A percentile compares a stretch with the other conserved stretches of the same genome.
These are phyloP conservation scores for Paramecium sonneborni DNA, from an alignment of 73 alveolate genomes.

Conservation along the genomic window DNA sequence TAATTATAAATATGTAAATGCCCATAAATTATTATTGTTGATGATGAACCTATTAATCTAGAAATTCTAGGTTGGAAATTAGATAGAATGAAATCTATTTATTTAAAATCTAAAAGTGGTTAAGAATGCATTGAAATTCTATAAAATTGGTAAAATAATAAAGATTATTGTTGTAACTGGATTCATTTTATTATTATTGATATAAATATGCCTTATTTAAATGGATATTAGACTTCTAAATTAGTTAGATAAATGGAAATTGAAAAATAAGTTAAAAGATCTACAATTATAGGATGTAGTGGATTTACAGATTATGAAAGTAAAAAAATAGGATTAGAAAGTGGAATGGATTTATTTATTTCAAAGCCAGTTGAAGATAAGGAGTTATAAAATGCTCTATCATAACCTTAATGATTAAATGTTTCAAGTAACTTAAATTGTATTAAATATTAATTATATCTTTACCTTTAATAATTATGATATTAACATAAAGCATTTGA, in stretches of 20 bases:
- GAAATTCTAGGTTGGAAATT: neutral
- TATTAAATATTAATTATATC: too few relatives aligned
- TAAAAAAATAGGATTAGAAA: neutral
- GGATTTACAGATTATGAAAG: constrained; percentile 20
- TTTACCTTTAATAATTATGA: too few relatives aligned
- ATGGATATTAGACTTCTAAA: constrained; percentile 35
- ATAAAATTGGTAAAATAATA: neutral
- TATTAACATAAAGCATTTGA: too few relatives aligned
- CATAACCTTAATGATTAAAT: neutral
- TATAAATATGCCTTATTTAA: constrained; percentile 52
- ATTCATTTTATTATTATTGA: constrained; percentile 18
- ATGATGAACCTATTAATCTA: neutral
- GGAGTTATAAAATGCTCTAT: neutral
- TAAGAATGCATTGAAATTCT: neutral
- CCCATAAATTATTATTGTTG: neutral
- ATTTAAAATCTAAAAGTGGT: neutral
- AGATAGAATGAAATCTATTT: neutral
- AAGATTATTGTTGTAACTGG: constrained; percentile 16
- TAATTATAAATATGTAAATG: neutral
- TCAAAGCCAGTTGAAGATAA: neutral
- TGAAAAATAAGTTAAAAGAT: neutral
- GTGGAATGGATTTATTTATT: constrained; percentile 20
- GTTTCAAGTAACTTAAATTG: neutral
- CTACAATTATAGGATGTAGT: constrained; percentile 13
- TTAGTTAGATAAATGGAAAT: neutral